Percentiles rank a stretch among this genome's conserved stretches.
Evolutionary conservation across 345 rosid genomes (phyloP).

Genomic region (Litchi chinensis): DNA sequence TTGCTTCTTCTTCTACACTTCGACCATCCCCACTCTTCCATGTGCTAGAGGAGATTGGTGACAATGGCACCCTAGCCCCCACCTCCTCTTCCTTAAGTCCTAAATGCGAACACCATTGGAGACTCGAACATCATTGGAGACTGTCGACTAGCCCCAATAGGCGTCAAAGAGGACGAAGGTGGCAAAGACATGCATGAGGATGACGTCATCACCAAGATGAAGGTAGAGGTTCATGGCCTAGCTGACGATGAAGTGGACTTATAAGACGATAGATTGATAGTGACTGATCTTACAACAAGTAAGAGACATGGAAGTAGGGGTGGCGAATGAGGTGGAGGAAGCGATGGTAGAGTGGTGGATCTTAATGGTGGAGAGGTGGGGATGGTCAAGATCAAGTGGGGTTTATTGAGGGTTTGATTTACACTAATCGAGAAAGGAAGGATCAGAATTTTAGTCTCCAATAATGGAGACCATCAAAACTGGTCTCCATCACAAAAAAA

Average conservation of each 20-base stretch:
- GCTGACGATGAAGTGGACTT: constrained; percentile 77
- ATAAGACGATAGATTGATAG: constrained; percentile 77
- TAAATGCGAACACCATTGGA: too few relatives aligned
- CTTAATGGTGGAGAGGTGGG: constrained; percentile 71
- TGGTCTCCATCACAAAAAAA: too few relatives aligned
- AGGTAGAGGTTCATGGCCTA: constrained; percentile 87
- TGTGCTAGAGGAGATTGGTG: too few relatives aligned
- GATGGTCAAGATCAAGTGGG: constrained; percentile 50
- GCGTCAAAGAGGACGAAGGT: constrained; percentile 94
- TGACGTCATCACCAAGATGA: constrained; percentile 88
- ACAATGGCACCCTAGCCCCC: too few relatives aligned
- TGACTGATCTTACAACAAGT: constrained; percentile 88
- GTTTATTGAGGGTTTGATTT: constrained; percentile 22
- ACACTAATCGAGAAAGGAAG: too few relatives aligned
- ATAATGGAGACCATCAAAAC: too few relatives aligned
- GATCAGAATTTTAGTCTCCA: too few relatives aligned
- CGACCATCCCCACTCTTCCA: too few relatives aligned
- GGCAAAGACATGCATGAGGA: constrained; percentile 90
- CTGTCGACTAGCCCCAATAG: constrained; percentile 62
- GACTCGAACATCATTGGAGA: too few relatives aligned
- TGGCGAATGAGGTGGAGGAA: constrained; percentile 29
- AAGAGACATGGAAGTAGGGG: constrained; percentile 76
- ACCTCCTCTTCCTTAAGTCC: too few relatives aligned
- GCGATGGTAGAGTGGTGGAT: constrained; percentile 63
- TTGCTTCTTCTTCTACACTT: too few relatives aligned